Conservation (phyloP, 176 grass and related monocot species). For the Oryza australiensis region DNA sequence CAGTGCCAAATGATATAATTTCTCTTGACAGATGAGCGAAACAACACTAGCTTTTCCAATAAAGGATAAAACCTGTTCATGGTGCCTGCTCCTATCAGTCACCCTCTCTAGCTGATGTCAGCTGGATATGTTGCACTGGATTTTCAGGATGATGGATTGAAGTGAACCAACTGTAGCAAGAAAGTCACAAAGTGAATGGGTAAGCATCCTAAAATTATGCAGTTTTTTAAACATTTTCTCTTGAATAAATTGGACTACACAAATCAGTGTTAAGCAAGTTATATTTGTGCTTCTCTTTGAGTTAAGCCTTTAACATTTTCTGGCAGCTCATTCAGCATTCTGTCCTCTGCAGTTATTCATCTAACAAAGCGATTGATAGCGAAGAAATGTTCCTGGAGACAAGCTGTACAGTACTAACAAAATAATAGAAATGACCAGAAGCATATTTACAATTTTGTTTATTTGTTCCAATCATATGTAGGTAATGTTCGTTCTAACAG, state of each 20-base stretch:
- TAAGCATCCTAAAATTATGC: constrained; percentile 7
- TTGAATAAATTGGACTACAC: background rate
- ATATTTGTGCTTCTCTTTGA: background rate
- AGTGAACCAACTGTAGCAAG: constrained; percentile 9
- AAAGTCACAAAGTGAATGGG: constrained; percentile 8
- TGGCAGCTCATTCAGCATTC: background rate
- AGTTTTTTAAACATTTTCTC: background rate
- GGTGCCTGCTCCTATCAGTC: background rate
- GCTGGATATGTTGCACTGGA: background rate
- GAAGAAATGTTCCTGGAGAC: constrained; percentile 1
- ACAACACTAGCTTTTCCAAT: background rate
- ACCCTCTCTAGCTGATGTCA: constrained; percentile 1
- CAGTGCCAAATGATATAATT: constrained; percentile 40
- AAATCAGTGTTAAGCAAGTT: background rate
- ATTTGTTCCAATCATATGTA: constrained; percentile 8
- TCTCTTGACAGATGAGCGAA: constrained; percentile 3
- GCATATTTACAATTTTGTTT: constrained; percentile 23
- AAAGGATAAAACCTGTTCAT: constrained; percentile 25
- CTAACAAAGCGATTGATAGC: background rate
- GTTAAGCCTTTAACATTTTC: background rate
- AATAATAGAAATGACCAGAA: constrained; percentile 16
- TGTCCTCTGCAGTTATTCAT: constrained; percentile 37
- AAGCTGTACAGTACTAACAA: constrained; percentile 53
- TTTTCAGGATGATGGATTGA: background rate
- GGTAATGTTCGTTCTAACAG: constrained; percentile 20